Percentiles rank a stretch among this genome's conserved stretches.
phyloP scores from a whole-genome alignment of 1,284 basidiomycete species.

The Cerrena zonata region DNA sequence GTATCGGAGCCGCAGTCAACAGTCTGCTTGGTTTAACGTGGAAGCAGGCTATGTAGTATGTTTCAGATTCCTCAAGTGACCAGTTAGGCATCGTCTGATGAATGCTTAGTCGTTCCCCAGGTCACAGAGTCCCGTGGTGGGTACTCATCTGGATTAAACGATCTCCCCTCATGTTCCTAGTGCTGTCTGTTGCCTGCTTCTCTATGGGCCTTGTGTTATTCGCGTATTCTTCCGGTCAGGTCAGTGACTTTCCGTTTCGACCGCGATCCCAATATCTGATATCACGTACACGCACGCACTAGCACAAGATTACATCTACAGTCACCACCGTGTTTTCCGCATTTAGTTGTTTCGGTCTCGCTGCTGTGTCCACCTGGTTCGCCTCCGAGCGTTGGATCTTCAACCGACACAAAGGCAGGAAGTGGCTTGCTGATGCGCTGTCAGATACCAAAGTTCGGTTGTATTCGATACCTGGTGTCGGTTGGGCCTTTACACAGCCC shows the following conservation, averaged over 20 bases:
- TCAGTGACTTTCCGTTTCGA: slow-evolving; percentile 22
- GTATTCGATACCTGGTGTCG: slow-evolving; percentile 33
- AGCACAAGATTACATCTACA: slow-evolving; percentile 58
- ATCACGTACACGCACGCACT: slow-evolving; percentile 9
- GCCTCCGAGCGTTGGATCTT: slow-evolving; percentile 70
- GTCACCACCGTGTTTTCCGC: slow-evolving; percentile 70
- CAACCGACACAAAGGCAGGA: slow-evolving; percentile 59
- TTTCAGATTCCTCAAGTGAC: slow-evolving; percentile 12
- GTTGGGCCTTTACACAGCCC: slow-evolving; percentile 26
- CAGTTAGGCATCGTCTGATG: slow-evolving; percentile 2
- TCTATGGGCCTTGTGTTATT: slow-evolving; percentile 65
- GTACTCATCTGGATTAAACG: slow-evolving; percentile 75
- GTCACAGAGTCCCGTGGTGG: slow-evolving; percentile 72
- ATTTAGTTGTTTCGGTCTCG: slow-evolving; percentile 69
- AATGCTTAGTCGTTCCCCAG: slow-evolving; percentile 45
- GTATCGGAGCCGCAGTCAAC: slow-evolving; percentile 70
- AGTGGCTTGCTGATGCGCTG: slow-evolving; percentile 71
- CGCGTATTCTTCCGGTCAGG: slow-evolving; percentile 58
- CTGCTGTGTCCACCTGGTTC: slow-evolving; percentile 74
- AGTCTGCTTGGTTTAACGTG: slow-evolving; percentile 66
- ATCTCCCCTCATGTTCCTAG: slow-evolving; percentile 69
- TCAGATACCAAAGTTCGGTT: slow-evolving; percentile 27
- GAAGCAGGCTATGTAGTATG: slow-evolving; percentile 77
- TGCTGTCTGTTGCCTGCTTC: slow-evolving; percentile 67
- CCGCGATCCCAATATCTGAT: background rate